These are phyloP conservation scores for Lactarius sanguifluus DNA, from an alignment of 768 basidiomycete species.

Conservation along the genomic window DNA sequence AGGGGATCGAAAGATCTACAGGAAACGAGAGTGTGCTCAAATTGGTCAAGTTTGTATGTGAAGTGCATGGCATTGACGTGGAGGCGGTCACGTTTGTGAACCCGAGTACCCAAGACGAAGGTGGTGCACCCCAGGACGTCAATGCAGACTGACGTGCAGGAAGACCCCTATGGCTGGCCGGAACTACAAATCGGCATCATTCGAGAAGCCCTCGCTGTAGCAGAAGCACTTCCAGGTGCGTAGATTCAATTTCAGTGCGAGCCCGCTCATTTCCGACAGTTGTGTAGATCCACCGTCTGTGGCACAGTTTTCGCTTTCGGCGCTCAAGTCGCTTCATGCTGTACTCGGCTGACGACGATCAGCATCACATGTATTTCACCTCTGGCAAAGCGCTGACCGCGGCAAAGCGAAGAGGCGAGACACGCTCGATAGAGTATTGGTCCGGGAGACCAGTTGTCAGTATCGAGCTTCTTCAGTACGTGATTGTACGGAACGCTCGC, in stretches of 20 bases:
- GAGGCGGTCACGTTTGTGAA: slow-evolving; percentile 60
- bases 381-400: slow-evolving; percentile 71
- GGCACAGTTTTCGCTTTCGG: slow-evolving; percentile 86
- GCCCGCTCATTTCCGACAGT: slow-evolving; percentile 12
- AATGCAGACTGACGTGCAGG: slow-evolving; percentile 44
- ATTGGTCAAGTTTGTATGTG: slow-evolving; percentile 72
- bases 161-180: slow-evolving; percentile 83
- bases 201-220: slow-evolving; percentile 87
- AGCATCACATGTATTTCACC: slow-evolving; percentile 73
- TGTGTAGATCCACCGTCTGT: slow-evolving; percentile 76
- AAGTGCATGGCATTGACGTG: slow-evolving; percentile 78
- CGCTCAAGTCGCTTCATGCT: slow-evolving; percentile 69
- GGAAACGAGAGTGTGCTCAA: slow-evolving; percentile 83
- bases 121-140: slow-evolving; percentile 34
- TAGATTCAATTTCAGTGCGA: slow-evolving; percentile 15
- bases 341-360: slow-evolving; percentile 74
- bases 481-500: slow-evolving; percentile 20
- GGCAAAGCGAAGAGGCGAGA: slow-evolving; percentile 74
- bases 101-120: slow-evolving; percentile 14
- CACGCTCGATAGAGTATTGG: slow-evolving; percentile 80
- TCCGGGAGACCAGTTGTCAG: slow-evolving; percentile 75
- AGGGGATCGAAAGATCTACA: slow-evolving; percentile 68
- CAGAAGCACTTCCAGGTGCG: slow-evolving; percentile 87
- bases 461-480: slow-evolving; percentile 76
- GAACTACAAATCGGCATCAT: slow-evolving; percentile 93